Base-by-base conservation (phyloP, 2,329 filamentous ascomycete genomes). In the Colletotrichum aenigma region DNA sequence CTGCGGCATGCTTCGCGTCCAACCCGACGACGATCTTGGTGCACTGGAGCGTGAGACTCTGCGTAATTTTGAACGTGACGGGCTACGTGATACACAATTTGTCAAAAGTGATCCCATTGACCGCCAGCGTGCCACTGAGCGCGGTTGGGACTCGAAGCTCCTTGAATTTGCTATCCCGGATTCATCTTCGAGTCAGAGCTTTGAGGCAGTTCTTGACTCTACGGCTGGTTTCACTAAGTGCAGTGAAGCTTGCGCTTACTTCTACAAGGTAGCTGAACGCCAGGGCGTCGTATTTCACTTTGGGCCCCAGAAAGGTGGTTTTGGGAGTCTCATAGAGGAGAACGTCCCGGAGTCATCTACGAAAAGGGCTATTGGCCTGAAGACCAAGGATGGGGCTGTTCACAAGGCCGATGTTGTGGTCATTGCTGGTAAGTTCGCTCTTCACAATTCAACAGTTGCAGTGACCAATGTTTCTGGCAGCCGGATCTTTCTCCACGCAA, bases 381-480 rank as follows among this genome's bases (percentile, higher is more conserved):
- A 77, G 7, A 88, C 86, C 1, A 78, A 75, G 0, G 85, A 89
- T 76, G 84, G 83, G 1, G 78, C 77, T 38, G 55, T 68, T 0
- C 84, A 87, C 69, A 8, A 21, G 2, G 84, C 86, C 0, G 78
- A 73, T 1, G 61, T 86, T 10, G 82, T 81, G 5, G 81, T 88
- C 55, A 77, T 88, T 38, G 86, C 86, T 18, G 81, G 81, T 80
- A 76, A 2, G 1, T 85, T 83, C 58, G 16, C 86, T 86, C 2
- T 72, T 28, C 5, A n/a, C 26, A 10, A n/a, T n/a, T 3, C 52
- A 6, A 9, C n/a, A 21, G 2, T 15, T 16, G 9, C 43, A 24
- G 9, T 24, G 21, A 21, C 58, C 58, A 34, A 74, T 61, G 2
- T 16, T 2, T 16, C 9, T 34, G 9, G 6, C 15, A 83, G 82